These are phyloP conservation scores for Paramecium octaurelia DNA, from an alignment of 73 alveolate genomes.

Conservation along the genomic window DNA sequence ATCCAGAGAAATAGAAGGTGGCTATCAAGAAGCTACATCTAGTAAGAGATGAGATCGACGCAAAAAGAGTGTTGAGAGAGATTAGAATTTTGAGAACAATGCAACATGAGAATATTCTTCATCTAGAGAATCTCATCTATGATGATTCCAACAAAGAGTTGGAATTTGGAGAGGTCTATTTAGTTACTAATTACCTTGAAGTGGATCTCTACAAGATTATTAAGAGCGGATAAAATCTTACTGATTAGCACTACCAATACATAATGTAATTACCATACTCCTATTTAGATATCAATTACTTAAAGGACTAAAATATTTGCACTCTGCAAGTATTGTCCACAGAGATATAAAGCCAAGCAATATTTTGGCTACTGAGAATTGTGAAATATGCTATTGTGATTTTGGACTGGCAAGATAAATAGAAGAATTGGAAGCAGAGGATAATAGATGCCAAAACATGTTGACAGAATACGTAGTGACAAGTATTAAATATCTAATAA, in stretches of 20 bases:
- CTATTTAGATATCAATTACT: neutral
- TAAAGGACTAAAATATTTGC: conserved; percentile 47
- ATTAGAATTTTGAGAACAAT: conserved; percentile 74
- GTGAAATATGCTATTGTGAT: conserved; percentile 52
- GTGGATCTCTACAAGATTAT: conserved; percentile 85
- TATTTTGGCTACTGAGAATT: conserved; percentile 55
- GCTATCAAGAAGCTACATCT: conserved; percentile 87
- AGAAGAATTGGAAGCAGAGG: conserved; percentile 44
- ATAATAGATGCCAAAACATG: neutral
- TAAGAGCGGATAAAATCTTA: conserved; percentile 41
- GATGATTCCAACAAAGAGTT: conserved; percentile 7
- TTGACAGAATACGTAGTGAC: conserved; percentile 78
- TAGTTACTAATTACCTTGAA: conserved; percentile 85
- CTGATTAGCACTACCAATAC: conserved; percentile 45
- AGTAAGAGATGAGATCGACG: conserved; percentile 80
- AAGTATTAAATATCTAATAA: neutral
- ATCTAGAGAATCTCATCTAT: conserved; percentile 64
- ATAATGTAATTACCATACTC: neutral
- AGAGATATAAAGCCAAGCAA: conserved; percentile 56
- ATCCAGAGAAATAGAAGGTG: conserved; percentile 68
- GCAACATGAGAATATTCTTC: conserved; percentile 80
- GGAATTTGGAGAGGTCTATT: conserved; percentile 77
- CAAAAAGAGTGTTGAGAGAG: conserved; percentile 79
- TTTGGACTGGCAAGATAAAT: conserved; percentile 55
- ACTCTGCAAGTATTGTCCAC: conserved; percentile 53